Conservation (phyloP, 768 basidiomycete genomes). For the Hemileccinum impolitum region DNA sequence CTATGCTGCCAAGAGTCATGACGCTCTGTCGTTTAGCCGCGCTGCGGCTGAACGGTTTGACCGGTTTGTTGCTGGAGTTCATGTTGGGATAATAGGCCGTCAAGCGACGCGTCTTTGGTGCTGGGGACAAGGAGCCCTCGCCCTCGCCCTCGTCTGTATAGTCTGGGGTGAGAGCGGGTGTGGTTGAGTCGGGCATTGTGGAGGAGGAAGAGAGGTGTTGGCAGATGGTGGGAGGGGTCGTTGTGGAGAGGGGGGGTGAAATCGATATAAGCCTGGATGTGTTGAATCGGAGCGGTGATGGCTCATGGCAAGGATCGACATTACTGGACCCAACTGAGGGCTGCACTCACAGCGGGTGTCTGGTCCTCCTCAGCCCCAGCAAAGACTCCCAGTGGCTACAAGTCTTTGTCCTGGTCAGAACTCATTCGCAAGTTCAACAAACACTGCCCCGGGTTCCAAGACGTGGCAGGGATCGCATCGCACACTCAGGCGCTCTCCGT, state of each 20-base stretch:
- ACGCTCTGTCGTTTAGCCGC: slow-evolving; percentile 94
- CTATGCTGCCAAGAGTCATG: slow-evolving; percentile 92
- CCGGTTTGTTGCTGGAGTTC: slow-evolving; percentile 65
- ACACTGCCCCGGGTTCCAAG: slow-evolving; percentile 61
- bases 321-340: slow-evolving; percentile 75
- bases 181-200: slow-evolving; percentile 39
- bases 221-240: slow-evolving; percentile 12
- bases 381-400: slow-evolving; percentile 48
- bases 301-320: slow-evolving; percentile 61
- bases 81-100: slow-evolving; percentile 78
- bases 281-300: slow-evolving; percentile 27
- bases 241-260: neutral
- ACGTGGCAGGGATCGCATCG: slow-evolving; percentile 62
- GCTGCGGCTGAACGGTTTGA: slow-evolving; percentile 84
- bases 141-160: slow-evolving; percentile 52
- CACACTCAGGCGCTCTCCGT: slow-evolving; percentile 64
- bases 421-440: slow-evolving; percentile 86
- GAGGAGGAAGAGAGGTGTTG: slow-evolving; percentile 12
- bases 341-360: slow-evolving; percentile 66
- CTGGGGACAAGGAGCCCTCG: slow-evolving; percentile 30
- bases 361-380: slow-evolving; percentile 67
- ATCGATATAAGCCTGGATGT: neutral
- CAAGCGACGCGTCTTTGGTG: slow-evolving; percentile 57
- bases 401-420: slow-evolving; percentile 65
- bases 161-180: slow-evolving; percentile 58